Base-by-base conservation (phyloP, 2,329 filamentous ascomycete species). In the Colletotrichum horii region DNA sequence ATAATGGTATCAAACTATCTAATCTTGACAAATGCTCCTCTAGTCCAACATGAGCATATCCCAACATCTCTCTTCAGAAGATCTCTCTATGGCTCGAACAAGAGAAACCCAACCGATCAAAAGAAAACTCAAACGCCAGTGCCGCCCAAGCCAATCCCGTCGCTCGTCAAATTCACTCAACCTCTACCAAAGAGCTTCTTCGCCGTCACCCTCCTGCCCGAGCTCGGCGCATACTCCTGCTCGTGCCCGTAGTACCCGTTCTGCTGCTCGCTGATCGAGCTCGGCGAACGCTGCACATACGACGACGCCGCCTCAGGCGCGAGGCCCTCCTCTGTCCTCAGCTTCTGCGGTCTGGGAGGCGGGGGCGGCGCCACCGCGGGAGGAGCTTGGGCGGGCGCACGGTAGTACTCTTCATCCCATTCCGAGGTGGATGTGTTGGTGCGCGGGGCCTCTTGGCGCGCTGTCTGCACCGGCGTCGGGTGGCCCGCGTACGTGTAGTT, bases 291-390 rank as follows among this genome's bases (percentile, higher is more conserved):
- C 8, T 75, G 71, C 24, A 38, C 38, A 38, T 71, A 72, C 15
- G 74, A 56, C 4, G 30, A 24, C n/a, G 56, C 38, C 38, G 38
- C 43, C 8, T 71, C 67, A 15, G 72, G 38, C 9, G 75, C 60
- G 14, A 34, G 43, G 24, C 58, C 62, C 4, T 81, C 79, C n/a
- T 80, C 78, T 0, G 78, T 36, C 34, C 80, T 79, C 28, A 84
- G 78, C 79, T 84, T 84, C 48, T 83, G 82, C 1, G 83, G 83
- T 4, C 83, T 79, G 2, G 81, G 82, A 1, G 82, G 83, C 8
- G 83, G 82, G 2, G 82, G 82, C 8, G 82, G 82, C 4, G 79
- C 78, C 43, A 78, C 75, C 11, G 70, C 14, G 8, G 70, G 74
- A n/a, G 69, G 36, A 19, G 70, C 26, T 38, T 76, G 74, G 1